Evolutionary conservation across 805 yeast species (phyloP).

Genomic region (Candida wancherniae): DNA sequence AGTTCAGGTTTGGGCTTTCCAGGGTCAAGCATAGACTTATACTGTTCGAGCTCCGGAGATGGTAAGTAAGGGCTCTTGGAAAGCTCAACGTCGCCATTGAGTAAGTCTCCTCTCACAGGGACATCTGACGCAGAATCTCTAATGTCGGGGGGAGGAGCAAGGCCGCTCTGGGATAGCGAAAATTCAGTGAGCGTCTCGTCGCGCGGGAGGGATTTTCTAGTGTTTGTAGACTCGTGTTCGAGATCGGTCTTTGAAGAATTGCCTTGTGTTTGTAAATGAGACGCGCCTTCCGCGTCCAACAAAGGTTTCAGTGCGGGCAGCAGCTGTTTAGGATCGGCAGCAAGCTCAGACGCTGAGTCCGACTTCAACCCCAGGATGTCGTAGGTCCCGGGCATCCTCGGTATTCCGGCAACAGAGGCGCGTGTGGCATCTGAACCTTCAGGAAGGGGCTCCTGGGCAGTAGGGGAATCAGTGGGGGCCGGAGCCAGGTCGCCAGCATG

Average conservation of each 20-base stretch:
- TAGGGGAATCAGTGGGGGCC: not conserved
- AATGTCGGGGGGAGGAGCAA: not conserved
- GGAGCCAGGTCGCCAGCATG: slow-evolving; percentile 3
- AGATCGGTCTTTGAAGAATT: too few species aligned
- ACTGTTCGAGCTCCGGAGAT: slow-evolving; percentile 15
- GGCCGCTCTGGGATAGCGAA: slow-evolving; percentile 1
- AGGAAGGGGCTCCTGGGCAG: not conserved
- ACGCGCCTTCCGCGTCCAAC: too few species aligned
- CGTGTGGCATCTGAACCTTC: slow-evolving; percentile 1
- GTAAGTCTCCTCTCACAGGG: slow-evolving; percentile 13
- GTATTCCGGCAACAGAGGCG: slow-evolving; percentile 17
- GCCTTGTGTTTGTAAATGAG: too few species aligned
- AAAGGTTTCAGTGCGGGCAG: too few species aligned
- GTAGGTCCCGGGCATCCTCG: slow-evolving; percentile 43
- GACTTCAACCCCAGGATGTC: slow-evolving; percentile 43
- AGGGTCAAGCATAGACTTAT: slow-evolving; percentile 17
- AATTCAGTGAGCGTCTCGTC: not conserved
- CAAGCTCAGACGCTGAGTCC: slow-evolving; percentile 1
- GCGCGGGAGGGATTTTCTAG: too few species aligned
- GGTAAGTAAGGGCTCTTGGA: slow-evolving; percentile 11
- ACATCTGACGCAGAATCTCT: slow-evolving; percentile 8
- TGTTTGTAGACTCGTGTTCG: too few species aligned
- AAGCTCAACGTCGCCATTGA: slow-evolving; percentile 2
- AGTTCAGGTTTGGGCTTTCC: slow-evolving; percentile 11
- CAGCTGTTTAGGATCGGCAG: too few species aligned